Percentiles rank a stretch among this genome's conserved stretches.
Conservation (phyloP, 1,139 yeast species). For the Sugiyamaella sp. region DNA sequence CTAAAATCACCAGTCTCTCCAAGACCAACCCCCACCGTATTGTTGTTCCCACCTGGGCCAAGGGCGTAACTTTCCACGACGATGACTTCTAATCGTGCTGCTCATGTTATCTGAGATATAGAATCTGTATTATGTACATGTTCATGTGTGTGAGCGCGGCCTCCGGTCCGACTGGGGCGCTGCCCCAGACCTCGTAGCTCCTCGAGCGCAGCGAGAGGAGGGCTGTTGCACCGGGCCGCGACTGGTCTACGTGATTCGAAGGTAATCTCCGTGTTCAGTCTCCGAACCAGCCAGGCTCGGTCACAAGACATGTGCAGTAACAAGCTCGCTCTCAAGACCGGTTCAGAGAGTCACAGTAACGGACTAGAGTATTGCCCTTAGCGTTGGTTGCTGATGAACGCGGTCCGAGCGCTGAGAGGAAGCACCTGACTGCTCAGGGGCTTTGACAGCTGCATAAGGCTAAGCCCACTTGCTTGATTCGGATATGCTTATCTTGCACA, state of each 20-base stretch:
- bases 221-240: no score
- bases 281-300: no score
- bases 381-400: no score
- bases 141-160: neutral
- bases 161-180: slow-evolving; percentile 4
- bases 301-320: no score
- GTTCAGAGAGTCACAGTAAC: no score
- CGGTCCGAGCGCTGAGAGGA: no score
- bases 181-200: neutral
- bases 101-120: no score
- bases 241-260: no score
- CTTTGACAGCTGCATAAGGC: neutral
- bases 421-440: no score
- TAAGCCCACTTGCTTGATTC: neutral
- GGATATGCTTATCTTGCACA: neutral
- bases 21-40: slow-evolving; percentile 23
- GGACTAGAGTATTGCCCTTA: no score
- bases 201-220: slow-evolving; percentile 2
- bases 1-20: slow-evolving; percentile 29
- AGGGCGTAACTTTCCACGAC: slow-evolving; percentile 32
- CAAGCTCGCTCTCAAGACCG: no score
- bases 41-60: slow-evolving; percentile 31
- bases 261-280: no score
- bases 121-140: neutral
- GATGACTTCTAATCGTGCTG: slow-evolving; percentile 27